These are phyloP conservation scores for Sarocladium strictum DNA, from an alignment of 2,329 filamentous ascomycete species.

Conservation along the genomic window DNA sequence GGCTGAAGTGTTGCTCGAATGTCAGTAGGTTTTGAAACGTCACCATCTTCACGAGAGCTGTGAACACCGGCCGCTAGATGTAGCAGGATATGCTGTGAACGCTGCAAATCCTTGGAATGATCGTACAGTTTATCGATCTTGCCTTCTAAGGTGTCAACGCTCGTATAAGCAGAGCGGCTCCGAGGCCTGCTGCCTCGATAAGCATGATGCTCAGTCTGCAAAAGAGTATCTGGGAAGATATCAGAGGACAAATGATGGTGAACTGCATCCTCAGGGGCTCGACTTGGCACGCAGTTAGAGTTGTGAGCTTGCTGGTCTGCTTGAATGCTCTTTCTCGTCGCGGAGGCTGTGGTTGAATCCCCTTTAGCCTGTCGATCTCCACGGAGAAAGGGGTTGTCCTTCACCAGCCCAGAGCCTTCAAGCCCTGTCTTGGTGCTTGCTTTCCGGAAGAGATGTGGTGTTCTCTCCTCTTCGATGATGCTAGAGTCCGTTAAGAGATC, in stretches of 20 bases:
- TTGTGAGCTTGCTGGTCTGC: constrained; percentile 15
- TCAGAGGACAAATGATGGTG: no score
- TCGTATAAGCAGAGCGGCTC: neutral
- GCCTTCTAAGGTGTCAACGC: constrained; percentile 13
- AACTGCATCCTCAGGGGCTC: constrained; percentile 10
- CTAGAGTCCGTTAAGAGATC: neutral
- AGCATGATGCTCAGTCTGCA: no score
- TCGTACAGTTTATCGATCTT: constrained; percentile 25
- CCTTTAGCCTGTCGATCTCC: constrained; percentile 21
- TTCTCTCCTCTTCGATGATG: constrained; percentile 9
- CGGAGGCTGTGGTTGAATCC: constrained; percentile 16
- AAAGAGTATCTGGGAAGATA: no score
- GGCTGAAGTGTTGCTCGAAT: neutral
- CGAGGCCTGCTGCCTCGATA: no score
- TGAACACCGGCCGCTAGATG: constrained; percentile 22
- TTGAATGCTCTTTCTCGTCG: constrained; percentile 15
- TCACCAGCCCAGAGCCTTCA: constrained; percentile 16
- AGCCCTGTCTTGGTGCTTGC: constrained; percentile 1
- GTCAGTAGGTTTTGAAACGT: neutral
- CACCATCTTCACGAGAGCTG: neutral
- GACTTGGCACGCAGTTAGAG: constrained; percentile 25
- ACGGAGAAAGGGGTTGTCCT: constrained; percentile 26
- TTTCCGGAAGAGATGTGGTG: neutral
- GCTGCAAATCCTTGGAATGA: constrained; percentile 27
- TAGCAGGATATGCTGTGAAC: constrained; percentile 27